Conservation (phyloP, 148 eudicot genomes). For the Chenopodium berlandieri region DNA sequence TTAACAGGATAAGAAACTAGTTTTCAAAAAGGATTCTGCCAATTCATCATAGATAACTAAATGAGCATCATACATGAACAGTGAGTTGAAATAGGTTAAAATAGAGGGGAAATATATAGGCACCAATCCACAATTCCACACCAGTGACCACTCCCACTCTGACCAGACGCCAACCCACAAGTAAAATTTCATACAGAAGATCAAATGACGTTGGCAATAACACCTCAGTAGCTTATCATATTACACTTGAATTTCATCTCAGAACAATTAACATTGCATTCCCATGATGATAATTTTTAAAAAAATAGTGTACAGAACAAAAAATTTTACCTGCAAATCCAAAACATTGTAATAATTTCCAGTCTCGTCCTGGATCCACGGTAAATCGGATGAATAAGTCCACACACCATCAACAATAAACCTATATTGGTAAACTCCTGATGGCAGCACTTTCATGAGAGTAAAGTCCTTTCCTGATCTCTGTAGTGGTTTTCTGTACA, state of each 20-base stretch:
- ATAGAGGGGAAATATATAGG: no score
- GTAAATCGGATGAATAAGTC: slow-evolving; percentile 70
- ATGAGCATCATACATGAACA: neutral
- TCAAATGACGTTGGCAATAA: neutral
- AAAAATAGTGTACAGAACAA: neutral
- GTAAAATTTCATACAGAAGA: neutral
- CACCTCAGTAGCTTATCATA: neutral
- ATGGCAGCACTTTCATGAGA: slow-evolving; percentile 78
- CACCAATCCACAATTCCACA: neutral
- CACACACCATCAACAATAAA: slow-evolving; percentile 78
- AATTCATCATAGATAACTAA: neutral
- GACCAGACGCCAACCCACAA: neutral
- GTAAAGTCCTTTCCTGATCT: slow-evolving; percentile 77
- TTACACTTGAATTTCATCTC: neutral
- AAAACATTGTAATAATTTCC: slow-evolving; percentile 73
- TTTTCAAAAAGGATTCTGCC: neutral
- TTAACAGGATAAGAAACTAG: neutral
- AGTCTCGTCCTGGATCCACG: slow-evolving; percentile 63
- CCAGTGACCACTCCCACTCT: neutral
- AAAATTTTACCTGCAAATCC: slow-evolving; percentile 61
- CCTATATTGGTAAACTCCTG: slow-evolving; percentile 81
- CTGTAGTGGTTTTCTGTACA: slow-evolving; percentile 65
- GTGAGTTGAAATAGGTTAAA: neutral
- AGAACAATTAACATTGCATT: neutral
- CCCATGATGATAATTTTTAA: neutral